Evolutionary conservation across 2,329 filamentous ascomycete species (phyloP), one percentile per base, ranked within the genome.

Genomic region (Didymella keratinophila): DNA sequence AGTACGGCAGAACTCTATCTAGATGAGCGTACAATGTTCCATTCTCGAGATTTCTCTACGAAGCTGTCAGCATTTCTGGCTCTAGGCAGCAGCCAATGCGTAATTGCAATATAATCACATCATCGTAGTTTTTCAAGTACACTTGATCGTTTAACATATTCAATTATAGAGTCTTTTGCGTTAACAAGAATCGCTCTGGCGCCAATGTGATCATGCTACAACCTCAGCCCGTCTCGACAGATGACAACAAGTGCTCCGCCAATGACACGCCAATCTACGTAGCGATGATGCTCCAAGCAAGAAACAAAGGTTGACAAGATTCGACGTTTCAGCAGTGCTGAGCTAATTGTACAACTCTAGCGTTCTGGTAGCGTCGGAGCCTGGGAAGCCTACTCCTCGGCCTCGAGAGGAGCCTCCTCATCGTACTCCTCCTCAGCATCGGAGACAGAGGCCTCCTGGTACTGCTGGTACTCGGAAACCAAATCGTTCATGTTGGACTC

Each of bases 401-500:
- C 82, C 80, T 92, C 89, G 65, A 87, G 73, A 72, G 88, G 88
- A 67, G 84, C 86, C 82, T 97, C 93, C 85, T 95, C 92, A 75
- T 90, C 90, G 76, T 96, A 93, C 79, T 96, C 93, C 84, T 97
- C 93, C 83, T 98, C 94, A 74, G 92, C 94, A 83, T 99, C 95
- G 63, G 95, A 96, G 82, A 97, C 88, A 76, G 92, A 91, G 79
- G 95, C 95, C 82, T 99, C 95, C 88, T 99, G 95, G 89, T 99
- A 99, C 83, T 99, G 95, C 88, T 98, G 95, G 87, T 99, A 99
- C 83, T 99, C 95, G 63, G 93, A 96, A 76, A 99, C 94, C 78
- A 99, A 86, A 82, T 99, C 95, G 86, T 99, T 98, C 95, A 99
- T 98, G 87, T 99, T 99, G 84, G 92, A 96, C 89, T 99, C 95